Conservation (phyloP, 2,329 filamentous ascomycete genomes). For the Colletotrichum lupini region DNA sequence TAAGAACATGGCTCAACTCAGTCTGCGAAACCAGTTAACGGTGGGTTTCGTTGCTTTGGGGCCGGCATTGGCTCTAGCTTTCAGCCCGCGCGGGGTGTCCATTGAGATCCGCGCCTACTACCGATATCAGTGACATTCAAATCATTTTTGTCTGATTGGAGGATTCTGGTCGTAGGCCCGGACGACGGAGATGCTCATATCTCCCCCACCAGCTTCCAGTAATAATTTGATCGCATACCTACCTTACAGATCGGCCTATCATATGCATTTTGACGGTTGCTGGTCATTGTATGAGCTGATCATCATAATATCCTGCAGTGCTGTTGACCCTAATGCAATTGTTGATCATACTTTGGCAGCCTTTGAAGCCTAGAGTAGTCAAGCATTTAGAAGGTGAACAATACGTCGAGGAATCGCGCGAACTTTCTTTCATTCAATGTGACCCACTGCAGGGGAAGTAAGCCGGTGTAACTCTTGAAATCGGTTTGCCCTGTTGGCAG, state of each 20-base stretch:
- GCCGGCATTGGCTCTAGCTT: not conserved
- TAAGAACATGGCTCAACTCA: not conserved
- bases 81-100: slow-evolving; percentile 2
- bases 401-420: not conserved
- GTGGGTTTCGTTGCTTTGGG: not conserved
- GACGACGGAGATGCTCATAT: slow-evolving; percentile 21
- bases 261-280: not conserved
- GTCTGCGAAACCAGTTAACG: not conserved
- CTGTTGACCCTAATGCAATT: not conserved
- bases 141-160: slow-evolving; percentile 17
- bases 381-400: not conserved
- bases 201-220: not conserved
- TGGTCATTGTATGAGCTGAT: not conserved
- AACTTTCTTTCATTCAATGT: not conserved
- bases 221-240: too few species aligned
- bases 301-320: not conserved
- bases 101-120: not conserved
- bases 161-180: not conserved
- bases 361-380: not conserved
- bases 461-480: not conserved
- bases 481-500: not conserved
- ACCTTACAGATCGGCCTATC: not conserved
- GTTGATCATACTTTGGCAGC: not conserved
- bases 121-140: slow-evolving; percentile 13
- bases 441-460: not conserved